These are phyloP conservation scores for Plectosphaerella plurivora DNA, from an alignment of 2,329 filamentous ascomycete species.

Conservation along the genomic window DNA sequence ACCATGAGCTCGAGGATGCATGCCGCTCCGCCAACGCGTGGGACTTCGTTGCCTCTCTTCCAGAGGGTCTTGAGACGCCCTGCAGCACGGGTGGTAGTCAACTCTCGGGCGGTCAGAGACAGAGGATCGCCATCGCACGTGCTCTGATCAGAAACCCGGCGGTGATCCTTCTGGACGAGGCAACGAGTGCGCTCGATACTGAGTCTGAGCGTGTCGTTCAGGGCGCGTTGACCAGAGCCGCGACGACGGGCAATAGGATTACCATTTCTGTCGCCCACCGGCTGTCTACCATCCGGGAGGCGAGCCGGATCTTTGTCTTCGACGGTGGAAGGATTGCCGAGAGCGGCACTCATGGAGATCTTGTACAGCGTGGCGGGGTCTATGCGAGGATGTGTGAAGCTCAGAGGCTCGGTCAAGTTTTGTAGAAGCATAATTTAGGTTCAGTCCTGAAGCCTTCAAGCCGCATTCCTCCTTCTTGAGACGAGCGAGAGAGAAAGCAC, in stretches of 20 bases:
- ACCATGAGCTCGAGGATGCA: conserved; percentile 39
- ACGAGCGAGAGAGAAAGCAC: too few species aligned
- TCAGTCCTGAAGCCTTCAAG: background rate
- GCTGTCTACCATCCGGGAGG: conserved; percentile 27
- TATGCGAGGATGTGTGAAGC: conserved; percentile 45
- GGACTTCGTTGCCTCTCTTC: conserved; percentile 50
- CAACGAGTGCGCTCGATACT: conserved; percentile 60
- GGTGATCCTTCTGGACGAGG: conserved; percentile 68
- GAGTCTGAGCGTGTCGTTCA: conserved; percentile 63
- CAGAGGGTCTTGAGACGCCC: conserved; percentile 52
- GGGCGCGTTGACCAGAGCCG: conserved; percentile 47
- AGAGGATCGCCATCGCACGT: conserved; percentile 68
- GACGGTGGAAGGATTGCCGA: conserved; percentile 33
- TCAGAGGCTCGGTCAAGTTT: conserved; percentile 27
- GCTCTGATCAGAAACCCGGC: conserved; percentile 62
- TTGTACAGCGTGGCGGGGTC: background rate
- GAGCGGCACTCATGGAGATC: background rate
- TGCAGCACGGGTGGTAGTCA: conserved; percentile 65
- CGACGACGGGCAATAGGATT: conserved; percentile 27
- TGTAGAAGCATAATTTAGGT: background rate
- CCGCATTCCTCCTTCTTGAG: too few species aligned
- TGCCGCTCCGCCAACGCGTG: conserved; percentile 52
- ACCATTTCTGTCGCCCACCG: conserved; percentile 64
- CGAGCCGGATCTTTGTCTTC: conserved; percentile 30
- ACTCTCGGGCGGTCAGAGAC: conserved; percentile 67